A percentile compares a stretch with the other conserved stretches of the same genome.
These are phyloP conservation scores for Penicillium italicum DNA, from an alignment of 2,329 filamentous ascomycete species.

Conservation along the genomic window DNA sequence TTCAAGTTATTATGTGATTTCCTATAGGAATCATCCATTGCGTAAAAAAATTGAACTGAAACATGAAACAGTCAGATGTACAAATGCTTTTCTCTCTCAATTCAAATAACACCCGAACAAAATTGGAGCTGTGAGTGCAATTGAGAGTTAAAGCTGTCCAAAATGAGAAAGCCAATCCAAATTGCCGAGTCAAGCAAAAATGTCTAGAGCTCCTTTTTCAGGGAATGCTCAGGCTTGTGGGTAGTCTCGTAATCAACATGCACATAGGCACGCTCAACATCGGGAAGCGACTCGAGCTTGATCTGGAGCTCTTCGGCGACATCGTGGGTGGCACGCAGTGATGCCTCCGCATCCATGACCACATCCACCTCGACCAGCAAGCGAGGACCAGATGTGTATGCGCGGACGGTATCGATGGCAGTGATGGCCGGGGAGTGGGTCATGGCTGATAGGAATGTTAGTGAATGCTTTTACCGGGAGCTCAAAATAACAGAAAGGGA, in stretches of 20 bases:
- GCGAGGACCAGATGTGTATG: conserved; percentile 83
- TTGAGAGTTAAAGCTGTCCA: background rate
- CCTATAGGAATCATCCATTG: background rate
- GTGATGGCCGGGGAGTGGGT: conserved; percentile 79
- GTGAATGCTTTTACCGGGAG: background rate
- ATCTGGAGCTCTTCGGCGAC: conserved; percentile 90
- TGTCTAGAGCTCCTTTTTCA: conserved; percentile 60
- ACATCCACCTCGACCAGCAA: conserved; percentile 95
- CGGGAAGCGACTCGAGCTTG: conserved; percentile 86
- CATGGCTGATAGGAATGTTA: conserved; percentile 52
- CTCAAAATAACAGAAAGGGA: background rate
- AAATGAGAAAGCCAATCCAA: background rate
- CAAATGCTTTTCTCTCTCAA: background rate
- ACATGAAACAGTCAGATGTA: no score
- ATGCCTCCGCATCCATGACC: conserved; percentile 76
- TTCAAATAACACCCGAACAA: background rate
- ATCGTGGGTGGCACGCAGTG: conserved; percentile 79
- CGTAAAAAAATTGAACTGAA: background rate
- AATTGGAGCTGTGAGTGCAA: background rate
- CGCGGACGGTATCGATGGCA: conserved; percentile 90
- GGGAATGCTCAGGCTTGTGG: conserved; percentile 82
- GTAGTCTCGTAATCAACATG: conserved; percentile 97
- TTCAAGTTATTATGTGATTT: background rate
- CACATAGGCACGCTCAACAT: conserved; percentile 91
- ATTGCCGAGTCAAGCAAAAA: background rate